Conservation (phyloP, 345 rosid species). For the Angophora floribunda region DNA sequence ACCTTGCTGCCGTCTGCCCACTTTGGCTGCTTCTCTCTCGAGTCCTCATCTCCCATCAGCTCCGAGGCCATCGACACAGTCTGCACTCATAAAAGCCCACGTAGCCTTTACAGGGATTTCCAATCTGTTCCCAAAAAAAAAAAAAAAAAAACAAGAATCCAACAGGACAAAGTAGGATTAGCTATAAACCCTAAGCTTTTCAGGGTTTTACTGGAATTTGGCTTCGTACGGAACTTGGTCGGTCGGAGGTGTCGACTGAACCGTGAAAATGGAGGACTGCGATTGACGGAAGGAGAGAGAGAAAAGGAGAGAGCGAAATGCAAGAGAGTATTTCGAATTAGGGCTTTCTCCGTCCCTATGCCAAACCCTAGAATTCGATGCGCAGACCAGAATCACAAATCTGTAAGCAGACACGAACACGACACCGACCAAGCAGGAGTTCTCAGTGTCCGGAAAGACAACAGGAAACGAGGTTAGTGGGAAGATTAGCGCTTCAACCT, state of each 20-base stretch:
- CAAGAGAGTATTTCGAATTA: neutral
- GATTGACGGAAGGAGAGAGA: neutral
- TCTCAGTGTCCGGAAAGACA: neutral
- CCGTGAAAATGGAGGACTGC: neutral
- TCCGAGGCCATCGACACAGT: conserved; percentile 11
- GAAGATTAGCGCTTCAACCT: neutral
- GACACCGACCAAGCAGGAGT: neutral
- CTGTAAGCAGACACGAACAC: neutral
- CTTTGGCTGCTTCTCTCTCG: conserved; percentile 1
- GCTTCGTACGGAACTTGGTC: neutral
- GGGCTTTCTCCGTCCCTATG: neutral
- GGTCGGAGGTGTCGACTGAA: neutral
- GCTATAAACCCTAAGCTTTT: neutral
- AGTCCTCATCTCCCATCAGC: neutral
- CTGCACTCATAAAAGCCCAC: neutral
- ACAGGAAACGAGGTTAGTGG: neutral
- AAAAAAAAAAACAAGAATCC: neutral
- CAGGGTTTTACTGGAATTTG: neutral
- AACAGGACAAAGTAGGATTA: neutral
- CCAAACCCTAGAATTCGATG: neutral
- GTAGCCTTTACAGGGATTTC: neutral
- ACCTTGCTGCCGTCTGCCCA: neutral
- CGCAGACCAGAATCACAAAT: neutral
- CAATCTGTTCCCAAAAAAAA: neutral
- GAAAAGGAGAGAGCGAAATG: neutral